Conservation (phyloP, 2,329 filamentous ascomycete species). For the Xylariaceae sp. region DNA sequence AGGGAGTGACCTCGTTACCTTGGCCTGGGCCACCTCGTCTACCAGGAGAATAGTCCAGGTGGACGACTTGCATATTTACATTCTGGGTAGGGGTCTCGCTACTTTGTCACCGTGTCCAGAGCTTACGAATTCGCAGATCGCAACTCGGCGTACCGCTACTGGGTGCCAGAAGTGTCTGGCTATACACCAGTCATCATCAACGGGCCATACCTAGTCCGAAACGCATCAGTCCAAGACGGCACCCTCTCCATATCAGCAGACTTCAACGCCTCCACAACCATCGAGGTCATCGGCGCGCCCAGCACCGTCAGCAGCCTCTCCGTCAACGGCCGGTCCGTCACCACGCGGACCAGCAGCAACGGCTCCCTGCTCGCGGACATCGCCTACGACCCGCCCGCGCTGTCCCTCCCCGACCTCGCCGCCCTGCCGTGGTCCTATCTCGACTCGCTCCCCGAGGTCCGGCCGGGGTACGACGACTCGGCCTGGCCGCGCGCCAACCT, state of each 20-base stretch:
- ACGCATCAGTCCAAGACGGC: conserved; percentile 43
- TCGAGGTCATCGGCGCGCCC: conserved; percentile 62
- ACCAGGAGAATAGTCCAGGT: conserved; percentile 8
- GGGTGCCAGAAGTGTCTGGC: conserved; percentile 38
- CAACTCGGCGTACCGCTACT: conserved; percentile 60
- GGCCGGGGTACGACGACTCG: conserved; percentile 58
- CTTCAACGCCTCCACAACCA: conserved; percentile 57
- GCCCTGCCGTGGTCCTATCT: conserved; percentile 59
- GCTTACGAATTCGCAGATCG: conserved; percentile 25
- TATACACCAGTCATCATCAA: conserved; percentile 43
- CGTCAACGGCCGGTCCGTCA: conserved; percentile 46
- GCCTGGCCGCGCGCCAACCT: conserved; percentile 56
- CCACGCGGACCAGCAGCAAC: conserved; percentile 32
- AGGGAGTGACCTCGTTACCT: conserved; percentile 21
- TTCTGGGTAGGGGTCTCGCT: conserved; percentile 6
- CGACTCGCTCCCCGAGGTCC: conserved; percentile 64
- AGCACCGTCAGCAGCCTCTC: conserved; percentile 38
- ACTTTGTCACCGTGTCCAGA: not conserved
- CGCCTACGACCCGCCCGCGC: conserved; percentile 5
- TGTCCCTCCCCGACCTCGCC: conserved; percentile 42
- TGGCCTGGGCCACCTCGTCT: conserved; percentile 9
- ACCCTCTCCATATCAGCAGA: conserved; percentile 60
- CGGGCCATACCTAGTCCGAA: conserved; percentile 57
- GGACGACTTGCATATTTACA: conserved; percentile 9
- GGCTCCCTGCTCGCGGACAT: conserved; percentile 25